Percentiles rank a stretch among this genome's conserved stretches.
phyloP scores from a whole-genome alignment of 2,329 filamentous ascomycete genomes.

The Colletotrichum chlorophyti region DNA sequence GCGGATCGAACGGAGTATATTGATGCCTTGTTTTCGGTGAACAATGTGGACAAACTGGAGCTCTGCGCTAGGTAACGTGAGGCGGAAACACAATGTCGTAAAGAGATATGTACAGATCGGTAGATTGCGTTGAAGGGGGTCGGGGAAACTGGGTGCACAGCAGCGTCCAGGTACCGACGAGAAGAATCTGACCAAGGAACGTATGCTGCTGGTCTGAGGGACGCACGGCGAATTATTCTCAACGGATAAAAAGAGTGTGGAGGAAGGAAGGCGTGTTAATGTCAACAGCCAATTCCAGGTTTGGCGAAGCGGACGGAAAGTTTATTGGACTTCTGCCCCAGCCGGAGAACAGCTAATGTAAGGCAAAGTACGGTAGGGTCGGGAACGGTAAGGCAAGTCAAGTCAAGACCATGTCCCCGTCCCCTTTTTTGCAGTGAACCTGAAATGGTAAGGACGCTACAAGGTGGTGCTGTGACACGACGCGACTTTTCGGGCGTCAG shows the following conservation, averaged over 20 bases:
- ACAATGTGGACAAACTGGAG: neutral
- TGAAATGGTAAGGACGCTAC: no score
- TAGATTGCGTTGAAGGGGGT: neutral
- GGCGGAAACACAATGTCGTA: conserved; percentile 9
- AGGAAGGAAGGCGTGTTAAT: neutral
- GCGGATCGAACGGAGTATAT: neutral
- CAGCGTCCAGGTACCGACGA: conserved; percentile 16
- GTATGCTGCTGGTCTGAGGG: conserved; percentile 13
- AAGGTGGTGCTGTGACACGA: conserved; percentile 26
- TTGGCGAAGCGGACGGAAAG: conserved; percentile 9
- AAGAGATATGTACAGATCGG: neutral
- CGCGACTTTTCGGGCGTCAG: conserved; percentile 23
- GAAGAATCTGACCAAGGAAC: neutral
- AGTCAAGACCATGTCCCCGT: no score
- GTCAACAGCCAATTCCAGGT: conserved; percentile 2
- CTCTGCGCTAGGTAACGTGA: conserved; percentile 7
- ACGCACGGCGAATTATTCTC: conserved; percentile 7
- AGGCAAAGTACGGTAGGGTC: neutral
- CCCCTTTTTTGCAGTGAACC: no score
- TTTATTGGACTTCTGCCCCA: no score
- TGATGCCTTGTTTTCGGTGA: conserved; percentile 12
- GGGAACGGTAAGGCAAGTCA: no score
- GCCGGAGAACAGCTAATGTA: neutral
- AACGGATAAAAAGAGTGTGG: neutral
- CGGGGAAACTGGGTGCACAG: conserved; percentile 19